Percentiles rank a stretch among this genome's conserved stretches.
Evolutionary conservation across 2,329 filamentous ascomycete genomes (phyloP).

Genomic region (Colletotrichum somersetense): DNA sequence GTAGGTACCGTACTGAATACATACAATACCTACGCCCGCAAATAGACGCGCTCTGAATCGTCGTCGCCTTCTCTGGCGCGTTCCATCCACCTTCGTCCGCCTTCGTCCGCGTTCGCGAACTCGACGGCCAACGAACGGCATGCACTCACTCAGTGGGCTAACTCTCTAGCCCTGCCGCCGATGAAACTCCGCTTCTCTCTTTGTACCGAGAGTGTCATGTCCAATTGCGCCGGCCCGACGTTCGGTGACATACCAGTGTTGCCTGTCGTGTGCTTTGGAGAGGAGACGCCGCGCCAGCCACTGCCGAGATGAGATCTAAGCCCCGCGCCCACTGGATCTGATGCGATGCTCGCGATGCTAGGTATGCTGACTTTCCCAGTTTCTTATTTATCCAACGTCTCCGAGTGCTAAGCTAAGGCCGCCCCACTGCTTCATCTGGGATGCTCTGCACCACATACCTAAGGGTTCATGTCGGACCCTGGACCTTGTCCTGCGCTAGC

Average conservation of each 20-base stretch:
- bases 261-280: neutral
- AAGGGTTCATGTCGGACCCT: slow-evolving; percentile 27
- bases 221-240: neutral
- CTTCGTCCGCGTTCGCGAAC: slow-evolving; percentile 19
- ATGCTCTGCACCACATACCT: slow-evolving; percentile 31
- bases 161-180: slow-evolving; percentile 15
- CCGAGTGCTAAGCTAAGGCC: neutral
- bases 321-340: neutral
- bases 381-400: slow-evolving; percentile 11
- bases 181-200: slow-evolving; percentile 1
- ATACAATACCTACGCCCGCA: slow-evolving; percentile 6
- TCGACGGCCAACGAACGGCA: neutral
- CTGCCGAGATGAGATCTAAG: neutral
- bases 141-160: neutral
- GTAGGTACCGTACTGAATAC: too few relatives aligned
- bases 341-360: neutral
- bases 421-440: slow-evolving; percentile 37
- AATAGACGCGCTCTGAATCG: slow-evolving; percentile 26
- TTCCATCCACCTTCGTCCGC: slow-evolving; percentile 18
- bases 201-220: neutral
- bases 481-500: slow-evolving; percentile 37
- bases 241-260: neutral
- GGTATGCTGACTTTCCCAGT: slow-evolving; percentile 18
- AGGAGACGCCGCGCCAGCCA: neutral
- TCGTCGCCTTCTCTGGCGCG: slow-evolving; percentile 17